Conservation (phyloP, 2,329 filamentous ascomycete genomes). For the Paracoccidioides brasiliensis region DNA sequence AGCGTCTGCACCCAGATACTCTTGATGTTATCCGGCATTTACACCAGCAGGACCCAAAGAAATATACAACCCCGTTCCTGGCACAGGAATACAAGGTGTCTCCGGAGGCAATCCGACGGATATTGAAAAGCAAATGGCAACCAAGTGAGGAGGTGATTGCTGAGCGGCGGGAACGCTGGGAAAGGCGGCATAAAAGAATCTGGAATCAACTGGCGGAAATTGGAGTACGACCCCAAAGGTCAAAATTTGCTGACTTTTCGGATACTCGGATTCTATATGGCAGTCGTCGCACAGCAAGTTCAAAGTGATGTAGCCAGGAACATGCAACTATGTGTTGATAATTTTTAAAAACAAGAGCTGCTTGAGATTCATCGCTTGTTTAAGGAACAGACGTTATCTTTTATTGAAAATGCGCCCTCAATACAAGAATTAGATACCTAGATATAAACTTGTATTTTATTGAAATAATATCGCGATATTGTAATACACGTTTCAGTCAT, state of each 20-base stretch:
- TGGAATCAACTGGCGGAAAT: conserved; percentile 35
- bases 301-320: background rate
- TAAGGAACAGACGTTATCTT: background rate
- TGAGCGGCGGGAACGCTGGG: conserved; percentile 31
- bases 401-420: background rate
- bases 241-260: conserved; percentile 18
- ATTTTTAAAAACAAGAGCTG: no score
- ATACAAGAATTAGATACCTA: background rate
- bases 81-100: conserved; percentile 74
- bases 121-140: conserved; percentile 50
- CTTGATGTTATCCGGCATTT: conserved; percentile 79
- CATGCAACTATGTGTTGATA: no score
- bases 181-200: conserved; percentile 32
- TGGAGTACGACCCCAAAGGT: conserved; percentile 45
- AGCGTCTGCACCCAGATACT: conserved; percentile 81
- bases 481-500: background rate
- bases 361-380: background rate
- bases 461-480: background rate
- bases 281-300: conserved; percentile 1
- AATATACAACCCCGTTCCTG: conserved; percentile 61
- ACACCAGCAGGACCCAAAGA: conserved; percentile 60
- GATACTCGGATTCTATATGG: conserved; percentile 19
- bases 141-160: conserved; percentile 28
- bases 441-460: background rate
- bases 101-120: conserved; percentile 72